Conservation (phyloP, 2,329 filamentous ascomycete genomes). For the Diaporthe eres region DNA sequence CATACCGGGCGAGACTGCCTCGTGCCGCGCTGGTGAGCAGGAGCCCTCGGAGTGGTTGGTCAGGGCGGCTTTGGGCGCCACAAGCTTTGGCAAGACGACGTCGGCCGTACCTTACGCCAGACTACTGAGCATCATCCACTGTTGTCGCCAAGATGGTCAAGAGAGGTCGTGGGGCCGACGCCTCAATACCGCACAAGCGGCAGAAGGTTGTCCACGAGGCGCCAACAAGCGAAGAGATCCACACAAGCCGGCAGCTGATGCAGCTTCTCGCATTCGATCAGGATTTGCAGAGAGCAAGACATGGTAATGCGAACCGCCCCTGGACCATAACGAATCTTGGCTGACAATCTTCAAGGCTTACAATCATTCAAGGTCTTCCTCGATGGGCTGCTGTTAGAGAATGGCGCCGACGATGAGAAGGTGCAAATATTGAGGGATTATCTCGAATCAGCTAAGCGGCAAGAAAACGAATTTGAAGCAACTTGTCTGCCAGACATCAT, state of each 20-base stretch:
- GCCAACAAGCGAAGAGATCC: constrained; percentile 73
- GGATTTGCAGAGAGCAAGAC: constrained; percentile 75
- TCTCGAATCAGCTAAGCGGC: constrained; percentile 69
- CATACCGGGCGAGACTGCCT: neutral
- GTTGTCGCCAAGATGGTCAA: constrained; percentile 35
- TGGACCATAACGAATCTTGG: constrained; percentile 3
- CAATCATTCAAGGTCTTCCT: constrained; percentile 80
- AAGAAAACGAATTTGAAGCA: constrained; percentile 68
- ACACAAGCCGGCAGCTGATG: constrained; percentile 76
- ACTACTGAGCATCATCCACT: neutral
- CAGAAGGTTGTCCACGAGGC: constrained; percentile 70
- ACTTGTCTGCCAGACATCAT: constrained; percentile 84
- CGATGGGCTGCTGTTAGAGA: constrained; percentile 71
- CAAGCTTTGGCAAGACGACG: neutral
- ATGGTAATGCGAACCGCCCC: constrained; percentile 60
- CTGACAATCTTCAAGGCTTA: constrained; percentile 62
- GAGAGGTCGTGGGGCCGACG: constrained; percentile 52
- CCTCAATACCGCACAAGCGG: constrained; percentile 62
- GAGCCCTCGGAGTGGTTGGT: too few species aligned
- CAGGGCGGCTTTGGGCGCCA: neutral
- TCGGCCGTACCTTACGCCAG: too few species aligned
- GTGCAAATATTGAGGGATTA: constrained; percentile 77
- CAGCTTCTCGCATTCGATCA: constrained; percentile 80
- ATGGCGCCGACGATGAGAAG: constrained; percentile 63
- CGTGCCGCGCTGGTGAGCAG: neutral